These are phyloP conservation scores for Phytophthora macrochlamydospora DNA, from an alignment of 352 stramenopile genomes.

Conservation along the genomic window DNA sequence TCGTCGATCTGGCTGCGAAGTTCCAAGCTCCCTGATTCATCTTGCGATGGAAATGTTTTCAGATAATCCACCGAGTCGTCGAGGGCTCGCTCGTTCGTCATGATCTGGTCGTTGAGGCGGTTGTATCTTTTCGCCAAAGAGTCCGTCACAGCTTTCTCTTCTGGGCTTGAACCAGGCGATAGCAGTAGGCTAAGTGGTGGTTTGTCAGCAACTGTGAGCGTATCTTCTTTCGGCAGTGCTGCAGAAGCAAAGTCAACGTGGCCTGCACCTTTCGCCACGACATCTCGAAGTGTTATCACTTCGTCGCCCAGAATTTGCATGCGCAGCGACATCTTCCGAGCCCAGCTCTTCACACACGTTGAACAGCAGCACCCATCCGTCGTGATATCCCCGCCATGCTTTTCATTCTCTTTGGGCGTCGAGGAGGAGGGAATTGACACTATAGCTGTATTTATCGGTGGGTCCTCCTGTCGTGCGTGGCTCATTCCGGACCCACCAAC, in stretches of 20 bases:
- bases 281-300: background rate
- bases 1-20: constrained; percentile 38
- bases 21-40: constrained; percentile 20
- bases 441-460: background rate
- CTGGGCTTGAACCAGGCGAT: background rate
- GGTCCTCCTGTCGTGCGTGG: background rate
- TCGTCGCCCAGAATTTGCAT: background rate
- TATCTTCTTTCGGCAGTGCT: background rate
- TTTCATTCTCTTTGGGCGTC: background rate
- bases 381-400: background rate
- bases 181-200: background rate
- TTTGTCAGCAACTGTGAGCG: too few species aligned
- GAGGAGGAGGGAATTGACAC: background rate
- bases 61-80: constrained; percentile 30
- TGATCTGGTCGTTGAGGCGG: constrained; percentile 31
- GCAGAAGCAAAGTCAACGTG: background rate
- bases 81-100: constrained; percentile 41
- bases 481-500: background rate
- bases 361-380: background rate
- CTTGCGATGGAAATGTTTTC: constrained; percentile 21
- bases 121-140: constrained; percentile 37
- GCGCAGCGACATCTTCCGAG: background rate
- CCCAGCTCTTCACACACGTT: background rate
- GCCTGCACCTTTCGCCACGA: background rate
- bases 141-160: constrained; percentile 15